These are phyloP conservation scores for Excoecaria agallocha DNA, from an alignment of 345 rosid species.

Conservation along the genomic window DNA sequence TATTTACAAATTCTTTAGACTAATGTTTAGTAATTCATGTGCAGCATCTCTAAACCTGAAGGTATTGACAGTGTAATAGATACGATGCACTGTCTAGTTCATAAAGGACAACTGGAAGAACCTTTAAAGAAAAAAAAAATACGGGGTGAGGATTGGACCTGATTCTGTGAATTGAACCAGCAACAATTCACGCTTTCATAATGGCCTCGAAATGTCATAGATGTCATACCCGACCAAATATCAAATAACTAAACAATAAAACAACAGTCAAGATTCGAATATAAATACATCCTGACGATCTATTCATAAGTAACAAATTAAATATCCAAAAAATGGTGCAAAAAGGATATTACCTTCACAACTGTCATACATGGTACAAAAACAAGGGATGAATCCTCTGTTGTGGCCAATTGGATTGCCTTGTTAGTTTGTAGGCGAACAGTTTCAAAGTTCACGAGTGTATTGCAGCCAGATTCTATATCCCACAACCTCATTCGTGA, in stretches of 20 bases:
- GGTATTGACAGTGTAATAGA: not conserved
- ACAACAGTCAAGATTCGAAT: conserved; percentile 8
- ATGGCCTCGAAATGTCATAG: conserved; percentile 66
- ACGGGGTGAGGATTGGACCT: conserved; percentile 42
- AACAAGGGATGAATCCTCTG: conserved; percentile 62
- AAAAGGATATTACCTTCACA: conserved; percentile 51
- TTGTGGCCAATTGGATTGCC: conserved; percentile 61
- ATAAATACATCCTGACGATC: not conserved
- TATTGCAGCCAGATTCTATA: conserved; percentile 81
- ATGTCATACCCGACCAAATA: conserved; percentile 73
- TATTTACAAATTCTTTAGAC: not conserved
- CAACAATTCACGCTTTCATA: conserved; percentile 79
- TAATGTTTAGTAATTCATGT: not conserved
- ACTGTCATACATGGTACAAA: conserved; percentile 88
- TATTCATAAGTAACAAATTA: conserved; percentile 7
- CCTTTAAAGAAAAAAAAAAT: not conserved
- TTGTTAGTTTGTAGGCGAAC: conserved; percentile 77
- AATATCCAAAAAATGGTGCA: not conserved
- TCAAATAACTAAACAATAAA: conserved; percentile 60
- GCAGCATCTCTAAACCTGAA: not conserved
- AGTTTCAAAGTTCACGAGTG: conserved; percentile 88
- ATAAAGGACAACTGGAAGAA: not conserved
- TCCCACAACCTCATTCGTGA: conserved; percentile 96
- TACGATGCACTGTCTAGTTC: not conserved
- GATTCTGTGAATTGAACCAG: conserved; percentile 74